A percentile compares a stretch with the other conserved stretches of the same genome.
phyloP scores from a whole-genome alignment of 2,329 filamentous ascomycete genomes.

The Colletotrichum zoysiae region DNA sequence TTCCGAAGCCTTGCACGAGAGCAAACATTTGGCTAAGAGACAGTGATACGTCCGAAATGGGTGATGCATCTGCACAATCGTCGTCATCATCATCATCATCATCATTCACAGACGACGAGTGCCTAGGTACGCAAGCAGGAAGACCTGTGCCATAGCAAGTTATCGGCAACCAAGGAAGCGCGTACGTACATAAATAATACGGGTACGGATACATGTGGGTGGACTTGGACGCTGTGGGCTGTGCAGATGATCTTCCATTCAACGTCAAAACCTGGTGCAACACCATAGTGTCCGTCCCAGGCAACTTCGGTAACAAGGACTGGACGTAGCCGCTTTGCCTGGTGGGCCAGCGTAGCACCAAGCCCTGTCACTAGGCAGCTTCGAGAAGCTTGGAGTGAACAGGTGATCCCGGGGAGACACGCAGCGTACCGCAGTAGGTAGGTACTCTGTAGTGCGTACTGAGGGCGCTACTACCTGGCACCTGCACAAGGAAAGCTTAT shows the following conservation, averaged over 20 bases:
- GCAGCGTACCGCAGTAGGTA: not conserved
- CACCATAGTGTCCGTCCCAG: conserved; percentile 5
- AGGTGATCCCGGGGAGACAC: conserved; percentile 20
- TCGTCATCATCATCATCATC: too few species aligned
- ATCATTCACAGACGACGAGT: not conserved
- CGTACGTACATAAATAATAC: not conserved
- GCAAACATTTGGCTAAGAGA: not conserved
- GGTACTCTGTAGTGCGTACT: too few species aligned
- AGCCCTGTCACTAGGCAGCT: conserved; percentile 30
- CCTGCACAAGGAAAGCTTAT: conserved; percentile 10
- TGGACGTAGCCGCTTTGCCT: not conserved
- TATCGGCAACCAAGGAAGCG: not conserved
- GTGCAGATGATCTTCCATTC: conserved; percentile 13
- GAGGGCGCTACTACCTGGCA: conserved; percentile 3
- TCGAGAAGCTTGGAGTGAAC: conserved; percentile 37
- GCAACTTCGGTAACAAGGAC: conserved; percentile 1
- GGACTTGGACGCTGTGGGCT: conserved; percentile 13
- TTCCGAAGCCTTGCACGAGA: not conserved
- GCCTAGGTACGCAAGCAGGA: not conserved
- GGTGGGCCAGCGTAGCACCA: conserved; percentile 12
- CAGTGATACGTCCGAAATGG: not conserved
- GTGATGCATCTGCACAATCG: not conserved
- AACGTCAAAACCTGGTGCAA: not conserved
- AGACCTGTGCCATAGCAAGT: too few species aligned
- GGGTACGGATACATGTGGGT: not conserved